A percentile compares a stretch with the other conserved stretches of the same genome.
phyloP scores from a whole-genome alignment of 257 asterid genomes.

The Solanum bulbocastanum region DNA sequence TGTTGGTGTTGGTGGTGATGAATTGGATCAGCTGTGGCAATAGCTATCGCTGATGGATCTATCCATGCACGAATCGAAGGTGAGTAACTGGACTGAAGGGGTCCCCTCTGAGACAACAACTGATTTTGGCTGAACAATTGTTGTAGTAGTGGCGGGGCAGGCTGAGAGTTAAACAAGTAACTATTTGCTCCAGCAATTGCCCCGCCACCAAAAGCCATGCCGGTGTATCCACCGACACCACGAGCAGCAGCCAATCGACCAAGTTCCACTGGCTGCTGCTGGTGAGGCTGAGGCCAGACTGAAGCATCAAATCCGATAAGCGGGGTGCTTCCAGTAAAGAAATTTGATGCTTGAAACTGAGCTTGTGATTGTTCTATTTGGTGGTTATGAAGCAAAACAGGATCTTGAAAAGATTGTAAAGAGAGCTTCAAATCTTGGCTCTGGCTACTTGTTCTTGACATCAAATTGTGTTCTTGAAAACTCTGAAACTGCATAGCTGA shows the following conservation, averaged over 20 bases:
- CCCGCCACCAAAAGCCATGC: constrained; percentile 4
- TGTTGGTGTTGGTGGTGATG: constrained; percentile 32
- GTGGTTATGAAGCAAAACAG: constrained; percentile 13
- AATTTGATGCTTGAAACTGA: neutral
- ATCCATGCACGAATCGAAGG: constrained; percentile 97
- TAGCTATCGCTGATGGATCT: constrained; percentile 49
- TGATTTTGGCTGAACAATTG: constrained; percentile 61
- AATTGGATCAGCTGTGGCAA: constrained; percentile 41
- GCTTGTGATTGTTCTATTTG: neutral
- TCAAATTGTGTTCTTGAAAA: constrained; percentile 36
- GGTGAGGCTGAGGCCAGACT: constrained; percentile 14
- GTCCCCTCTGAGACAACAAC: constrained; percentile 92
- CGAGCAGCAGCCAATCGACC: constrained; percentile 21
- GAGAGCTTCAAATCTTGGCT: constrained; percentile 80
- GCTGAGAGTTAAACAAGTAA: constrained; percentile 46
- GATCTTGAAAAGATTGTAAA: constrained; percentile 69
- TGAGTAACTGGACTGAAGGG: constrained; percentile 99
- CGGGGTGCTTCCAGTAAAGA: neutral
- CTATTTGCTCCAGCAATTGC: constrained; percentile 17
- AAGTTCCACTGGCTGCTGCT: constrained; percentile 11
- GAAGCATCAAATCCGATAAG: neutral
- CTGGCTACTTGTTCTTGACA: constrained; percentile 40
- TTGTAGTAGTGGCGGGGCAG: constrained; percentile 45
- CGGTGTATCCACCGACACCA: constrained; percentile 37
- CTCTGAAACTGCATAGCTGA: constrained; percentile 60